phyloP scores from a whole-genome alignment of 75 land plant species.

The Larix kaempferi region DNA sequence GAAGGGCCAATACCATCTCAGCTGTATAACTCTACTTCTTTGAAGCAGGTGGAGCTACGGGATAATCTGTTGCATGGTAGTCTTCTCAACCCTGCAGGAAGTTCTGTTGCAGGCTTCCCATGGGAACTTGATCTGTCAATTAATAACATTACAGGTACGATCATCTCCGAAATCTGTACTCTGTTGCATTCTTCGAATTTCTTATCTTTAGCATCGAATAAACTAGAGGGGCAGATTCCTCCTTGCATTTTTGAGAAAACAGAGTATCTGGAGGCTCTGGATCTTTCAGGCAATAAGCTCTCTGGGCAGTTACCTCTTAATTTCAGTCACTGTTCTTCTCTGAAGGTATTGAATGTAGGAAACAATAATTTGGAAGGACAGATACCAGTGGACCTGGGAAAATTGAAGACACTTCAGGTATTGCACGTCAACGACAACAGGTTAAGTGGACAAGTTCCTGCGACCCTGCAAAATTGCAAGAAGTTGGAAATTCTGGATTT shows the following conservation, averaged over 20 bases:
- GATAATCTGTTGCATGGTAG: neutral
- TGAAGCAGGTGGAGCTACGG: neutral
- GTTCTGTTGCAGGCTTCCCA: neutral
- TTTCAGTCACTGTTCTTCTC: neutral
- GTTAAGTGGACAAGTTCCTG: neutral
- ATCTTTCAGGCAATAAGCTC: neutral
- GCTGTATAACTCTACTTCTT: neutral
- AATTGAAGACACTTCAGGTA: neutral
- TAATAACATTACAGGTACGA: neutral
- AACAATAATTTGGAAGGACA: neutral
- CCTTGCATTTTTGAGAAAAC: neutral
- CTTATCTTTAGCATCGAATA: neutral
- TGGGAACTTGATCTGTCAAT: neutral
- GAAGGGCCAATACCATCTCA: neutral
- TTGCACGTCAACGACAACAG: neutral
- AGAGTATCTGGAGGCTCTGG: neutral
- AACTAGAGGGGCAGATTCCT: neutral
- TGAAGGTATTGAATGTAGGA: neutral
- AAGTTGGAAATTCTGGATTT: neutral
- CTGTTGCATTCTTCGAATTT: neutral
- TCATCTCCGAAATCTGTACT: neutral
- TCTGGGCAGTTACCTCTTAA: neutral
- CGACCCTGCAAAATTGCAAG: neutral
- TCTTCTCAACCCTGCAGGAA: neutral
- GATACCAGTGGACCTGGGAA: neutral